phyloP scores from a whole-genome alignment of 2,329 filamentous ascomycete species.

The Xylariaceae sp. region DNA sequence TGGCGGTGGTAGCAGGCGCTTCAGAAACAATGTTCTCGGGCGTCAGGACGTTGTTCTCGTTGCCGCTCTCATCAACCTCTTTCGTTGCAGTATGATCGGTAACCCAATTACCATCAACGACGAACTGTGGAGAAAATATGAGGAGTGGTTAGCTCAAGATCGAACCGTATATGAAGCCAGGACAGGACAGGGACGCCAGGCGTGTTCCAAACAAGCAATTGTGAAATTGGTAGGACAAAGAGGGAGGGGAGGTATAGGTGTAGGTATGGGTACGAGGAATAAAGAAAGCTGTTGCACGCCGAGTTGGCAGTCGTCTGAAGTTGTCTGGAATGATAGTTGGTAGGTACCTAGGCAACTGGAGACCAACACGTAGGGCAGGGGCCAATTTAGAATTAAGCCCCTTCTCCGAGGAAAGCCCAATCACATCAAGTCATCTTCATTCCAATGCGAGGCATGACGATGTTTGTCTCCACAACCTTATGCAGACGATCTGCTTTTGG shows the following conservation, averaged over 20 bases:
- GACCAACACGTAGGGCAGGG: slow-evolving; percentile 5
- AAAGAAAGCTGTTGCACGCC: slow-evolving; percentile 3
- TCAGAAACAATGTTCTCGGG: slow-evolving; percentile 67
- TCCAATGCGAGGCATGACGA: slow-evolving; percentile 15
- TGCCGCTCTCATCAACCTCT: slow-evolving; percentile 80
- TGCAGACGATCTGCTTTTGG: slow-evolving; percentile 16
- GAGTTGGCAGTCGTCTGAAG: slow-evolving; percentile 12
- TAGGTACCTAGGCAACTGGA: slow-evolving; percentile 15
- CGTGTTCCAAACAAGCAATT: slow-evolving; percentile 4
- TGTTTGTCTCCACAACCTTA: slow-evolving; percentile 21
- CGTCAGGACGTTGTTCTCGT: slow-evolving; percentile 89
- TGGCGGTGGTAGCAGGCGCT: slow-evolving; percentile 50
- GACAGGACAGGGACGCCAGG: slow-evolving; percentile 5
- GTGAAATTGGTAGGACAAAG: slow-evolving; percentile 16
- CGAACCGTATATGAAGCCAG: slow-evolving; percentile 23
- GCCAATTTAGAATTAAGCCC: background rate
- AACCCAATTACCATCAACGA: slow-evolving; percentile 90
- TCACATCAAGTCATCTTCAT: slow-evolving; percentile 5
- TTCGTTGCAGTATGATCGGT: slow-evolving; percentile 79
- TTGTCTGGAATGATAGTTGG: slow-evolving; percentile 16
- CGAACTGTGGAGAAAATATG: slow-evolving; percentile 65
- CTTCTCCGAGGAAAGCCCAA: background rate
- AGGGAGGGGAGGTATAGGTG: slow-evolving; percentile 13
- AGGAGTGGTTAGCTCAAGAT: slow-evolving; percentile 30
- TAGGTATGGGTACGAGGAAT: slow-evolving; percentile 7